phyloP scores from a whole-genome alignment of 1,284 basidiomycete genomes.

The Gymnopus androsaceus region DNA sequence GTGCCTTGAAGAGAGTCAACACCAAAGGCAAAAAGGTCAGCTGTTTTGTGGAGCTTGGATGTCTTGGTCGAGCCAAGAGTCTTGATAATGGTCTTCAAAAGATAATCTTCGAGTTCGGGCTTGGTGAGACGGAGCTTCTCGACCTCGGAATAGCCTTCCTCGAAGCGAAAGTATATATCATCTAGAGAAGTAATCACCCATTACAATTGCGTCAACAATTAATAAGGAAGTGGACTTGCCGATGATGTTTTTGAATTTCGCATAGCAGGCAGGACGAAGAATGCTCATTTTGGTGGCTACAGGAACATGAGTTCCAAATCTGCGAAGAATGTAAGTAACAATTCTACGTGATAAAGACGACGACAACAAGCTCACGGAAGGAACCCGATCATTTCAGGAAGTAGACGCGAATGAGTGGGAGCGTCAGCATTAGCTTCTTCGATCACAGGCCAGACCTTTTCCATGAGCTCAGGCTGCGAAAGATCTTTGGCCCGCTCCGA shows the following conservation, averaged over 20 bases:
- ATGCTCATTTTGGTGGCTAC: constrained; percentile 49
- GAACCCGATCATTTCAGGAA: constrained; percentile 53
- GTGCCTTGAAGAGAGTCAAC: constrained; percentile 61
- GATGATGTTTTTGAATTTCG: constrained; percentile 51
- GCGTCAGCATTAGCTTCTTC: constrained; percentile 52
- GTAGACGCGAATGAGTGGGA: constrained; percentile 53
- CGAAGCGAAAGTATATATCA: constrained; percentile 47
- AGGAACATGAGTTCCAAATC: constrained; percentile 39
- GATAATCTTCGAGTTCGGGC: constrained; percentile 40
- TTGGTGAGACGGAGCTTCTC: constrained; percentile 32
- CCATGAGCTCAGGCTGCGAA: constrained; percentile 38
- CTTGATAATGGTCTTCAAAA: constrained; percentile 35
- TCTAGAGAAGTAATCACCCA: constrained; percentile 23
- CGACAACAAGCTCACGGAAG: constrained; percentile 37
- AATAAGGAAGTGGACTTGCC: constrained; percentile 16
- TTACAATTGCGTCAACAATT: neutral
- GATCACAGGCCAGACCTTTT: constrained; percentile 49
- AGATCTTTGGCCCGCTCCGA: constrained; percentile 45
- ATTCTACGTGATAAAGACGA: constrained; percentile 7
- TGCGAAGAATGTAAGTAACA: constrained; percentile 16
- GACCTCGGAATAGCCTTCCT: constrained; percentile 37
- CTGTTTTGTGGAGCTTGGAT: constrained; percentile 30
- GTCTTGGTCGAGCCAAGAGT: constrained; percentile 36
- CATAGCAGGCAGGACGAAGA: constrained; percentile 46
- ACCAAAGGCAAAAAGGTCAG: constrained; percentile 46